Percentiles rank a stretch among this genome's conserved stretches.
Evolutionary conservation across 2,329 filamentous ascomycete species (phyloP).

Genomic region (Talaromyces sp.): DNA sequence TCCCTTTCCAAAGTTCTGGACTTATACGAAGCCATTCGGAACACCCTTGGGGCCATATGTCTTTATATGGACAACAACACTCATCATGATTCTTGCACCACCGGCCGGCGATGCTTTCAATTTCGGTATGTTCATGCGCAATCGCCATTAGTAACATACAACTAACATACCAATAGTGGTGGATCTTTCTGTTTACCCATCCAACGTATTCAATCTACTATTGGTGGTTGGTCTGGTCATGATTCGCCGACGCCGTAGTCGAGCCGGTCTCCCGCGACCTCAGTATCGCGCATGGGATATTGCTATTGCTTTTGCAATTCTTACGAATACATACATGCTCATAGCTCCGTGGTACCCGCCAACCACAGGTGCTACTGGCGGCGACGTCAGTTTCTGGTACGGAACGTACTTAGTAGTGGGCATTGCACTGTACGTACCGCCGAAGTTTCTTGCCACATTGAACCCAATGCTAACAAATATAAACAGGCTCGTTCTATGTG

Average conservation of each 20-base stretch:
- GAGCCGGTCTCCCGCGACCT: constrained; percentile 20
- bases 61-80: constrained; percentile 54
- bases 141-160: background rate
- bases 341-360: constrained; percentile 70
- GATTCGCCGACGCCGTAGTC: constrained; percentile 6
- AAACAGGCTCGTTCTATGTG: constrained; percentile 48
- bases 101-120: constrained; percentile 62
- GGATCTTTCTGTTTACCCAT: constrained; percentile 55
- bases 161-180: constrained; percentile 43
- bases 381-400: constrained; percentile 69
- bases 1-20: constrained; percentile 58
- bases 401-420: constrained; percentile 63
- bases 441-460: background rate
- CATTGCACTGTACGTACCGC: constrained; percentile 54
- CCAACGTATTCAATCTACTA: constrained; percentile 53
- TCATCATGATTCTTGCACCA: constrained; percentile 56
- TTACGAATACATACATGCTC: constrained; percentile 57
- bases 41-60: constrained; percentile 57
- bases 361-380: constrained; percentile 52
- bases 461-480: background rate
- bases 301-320: constrained; percentile 55
- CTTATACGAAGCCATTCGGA: constrained; percentile 58
- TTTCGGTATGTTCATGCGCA: constrained; percentile 38
- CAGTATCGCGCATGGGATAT: constrained; percentile 58
- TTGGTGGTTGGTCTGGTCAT: constrained; percentile 39